These are phyloP conservation scores for Phytophthora quininea DNA, from an alignment of 352 stramenopile species.

Conservation along the genomic window DNA sequence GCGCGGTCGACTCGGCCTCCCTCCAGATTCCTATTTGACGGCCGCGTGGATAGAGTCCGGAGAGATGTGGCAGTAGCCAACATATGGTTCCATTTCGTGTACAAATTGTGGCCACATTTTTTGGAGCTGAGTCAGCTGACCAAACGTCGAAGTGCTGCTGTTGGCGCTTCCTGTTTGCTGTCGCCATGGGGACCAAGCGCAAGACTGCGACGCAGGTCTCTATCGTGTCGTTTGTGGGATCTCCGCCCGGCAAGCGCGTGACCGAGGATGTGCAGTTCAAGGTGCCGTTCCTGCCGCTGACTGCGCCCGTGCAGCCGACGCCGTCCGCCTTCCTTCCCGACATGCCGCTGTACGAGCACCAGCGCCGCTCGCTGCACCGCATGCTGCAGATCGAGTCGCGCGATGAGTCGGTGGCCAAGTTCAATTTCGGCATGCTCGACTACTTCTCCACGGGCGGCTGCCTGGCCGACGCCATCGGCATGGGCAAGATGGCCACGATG, in stretches of 20 bases:
- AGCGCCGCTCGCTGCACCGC: slow-evolving; percentile 83
- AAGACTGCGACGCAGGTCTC: slow-evolving; percentile 48
- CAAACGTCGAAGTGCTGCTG: neutral
- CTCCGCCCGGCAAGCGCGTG: slow-evolving; percentile 29
- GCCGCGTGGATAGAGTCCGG: neutral
- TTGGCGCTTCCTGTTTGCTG: too few relatives aligned
- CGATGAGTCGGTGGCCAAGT: slow-evolving; percentile 63
- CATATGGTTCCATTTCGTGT: neutral
- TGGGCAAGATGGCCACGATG: slow-evolving; percentile 87
- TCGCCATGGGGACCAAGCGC: slow-evolving; percentile 25
- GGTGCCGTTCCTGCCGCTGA: slow-evolving; percentile 85
- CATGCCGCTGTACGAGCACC: slow-evolving; percentile 77
- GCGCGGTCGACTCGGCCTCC: neutral
- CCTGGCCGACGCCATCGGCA: slow-evolving; percentile 81
- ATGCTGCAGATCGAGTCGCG: slow-evolving; percentile 84
- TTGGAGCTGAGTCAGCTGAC: slow-evolving; percentile 4
- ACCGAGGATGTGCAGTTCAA: slow-evolving; percentile 78
- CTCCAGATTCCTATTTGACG: slow-evolving; percentile 10
- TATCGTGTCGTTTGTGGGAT: slow-evolving; percentile 64
- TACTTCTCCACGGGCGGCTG: slow-evolving; percentile 77
- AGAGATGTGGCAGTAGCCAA: neutral
- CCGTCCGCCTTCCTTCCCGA: slow-evolving; percentile 51
- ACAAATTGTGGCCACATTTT: neutral
- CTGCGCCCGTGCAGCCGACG: slow-evolving; percentile 65
- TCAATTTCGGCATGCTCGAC: slow-evolving; percentile 80